phyloP scores from a whole-genome alignment of 2,329 filamentous ascomycete genomes.

The Calonectria pauciramosa region DNA sequence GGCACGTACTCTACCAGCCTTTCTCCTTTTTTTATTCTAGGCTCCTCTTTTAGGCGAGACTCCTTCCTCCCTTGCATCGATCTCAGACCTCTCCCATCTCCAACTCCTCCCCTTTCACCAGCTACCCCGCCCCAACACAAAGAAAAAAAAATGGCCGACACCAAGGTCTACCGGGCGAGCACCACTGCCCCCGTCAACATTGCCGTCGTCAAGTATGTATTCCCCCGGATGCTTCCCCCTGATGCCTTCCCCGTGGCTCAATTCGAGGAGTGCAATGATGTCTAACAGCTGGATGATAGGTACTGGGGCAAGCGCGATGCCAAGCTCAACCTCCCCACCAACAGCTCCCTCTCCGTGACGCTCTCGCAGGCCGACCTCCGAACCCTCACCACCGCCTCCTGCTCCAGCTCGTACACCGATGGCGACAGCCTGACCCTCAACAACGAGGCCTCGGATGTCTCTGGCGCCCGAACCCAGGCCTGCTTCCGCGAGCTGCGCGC shows the following conservation, averaged over 20 bases:
- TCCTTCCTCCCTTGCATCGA: not conserved
- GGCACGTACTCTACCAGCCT: conserved; percentile 15
- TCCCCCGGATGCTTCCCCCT: not conserved
- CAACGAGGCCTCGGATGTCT: conserved; percentile 84
- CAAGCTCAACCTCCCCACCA: conserved; percentile 95
- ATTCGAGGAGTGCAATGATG: not conserved
- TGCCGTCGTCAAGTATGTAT: conserved; percentile 88
- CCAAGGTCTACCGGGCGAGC: conserved; percentile 86
- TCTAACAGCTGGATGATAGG: conserved; percentile 38
- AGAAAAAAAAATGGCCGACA: conserved; percentile 58
- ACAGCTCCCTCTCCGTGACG: conserved; percentile 97
- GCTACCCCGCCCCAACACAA: conserved; percentile 25
- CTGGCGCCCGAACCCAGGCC: conserved; percentile 90
- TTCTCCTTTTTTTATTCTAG: conserved; percentile 13
- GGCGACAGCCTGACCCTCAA: conserved; percentile 87
- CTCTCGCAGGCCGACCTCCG: conserved; percentile 94
- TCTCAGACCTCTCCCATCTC: not conserved
- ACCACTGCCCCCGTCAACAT: conserved; percentile 99
- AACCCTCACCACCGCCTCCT: conserved; percentile 95
- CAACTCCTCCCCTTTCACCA: not conserved
- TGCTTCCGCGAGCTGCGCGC: conserved; percentile 90
- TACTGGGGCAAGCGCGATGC: conserved; percentile 98
- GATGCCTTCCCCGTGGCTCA: not conserved
- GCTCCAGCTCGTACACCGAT: conserved; percentile 78
- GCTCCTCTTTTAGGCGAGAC: conserved; percentile 8